These are phyloP conservation scores for Aethionema arabicum DNA, from an alignment of 345 rosid genomes.

Conservation along the genomic window DNA sequence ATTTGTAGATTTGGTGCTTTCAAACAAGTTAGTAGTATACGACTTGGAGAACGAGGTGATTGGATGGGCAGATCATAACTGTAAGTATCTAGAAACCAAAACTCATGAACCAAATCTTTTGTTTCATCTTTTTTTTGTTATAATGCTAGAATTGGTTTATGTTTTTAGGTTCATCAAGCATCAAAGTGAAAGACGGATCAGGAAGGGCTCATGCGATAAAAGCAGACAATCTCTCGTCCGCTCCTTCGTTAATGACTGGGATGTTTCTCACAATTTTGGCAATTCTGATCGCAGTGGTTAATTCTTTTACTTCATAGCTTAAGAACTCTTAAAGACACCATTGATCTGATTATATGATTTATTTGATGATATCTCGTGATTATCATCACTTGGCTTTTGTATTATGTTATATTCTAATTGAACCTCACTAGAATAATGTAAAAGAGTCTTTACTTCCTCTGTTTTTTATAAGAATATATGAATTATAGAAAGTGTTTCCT, in stretches of 20 bases:
- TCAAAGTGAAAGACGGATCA: slow-evolving; percentile 58
- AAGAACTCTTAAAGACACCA: slow-evolving; percentile 16
- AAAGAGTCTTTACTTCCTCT: too few relatives aligned
- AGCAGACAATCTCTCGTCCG: slow-evolving; percentile 50
- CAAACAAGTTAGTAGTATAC: slow-evolving; percentile 77
- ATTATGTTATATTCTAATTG: too few relatives aligned
- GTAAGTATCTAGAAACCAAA: slow-evolving; percentile 47
- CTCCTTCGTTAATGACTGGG: slow-evolving; percentile 31
- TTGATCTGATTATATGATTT: background rate
- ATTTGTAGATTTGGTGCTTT: slow-evolving; percentile 73
- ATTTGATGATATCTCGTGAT: slow-evolving; percentile 1
- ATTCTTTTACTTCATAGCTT: slow-evolving; percentile 37
- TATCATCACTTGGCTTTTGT: too few relatives aligned
- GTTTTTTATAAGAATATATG: too few relatives aligned
- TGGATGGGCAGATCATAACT: slow-evolving; percentile 86
- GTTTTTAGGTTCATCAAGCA: slow-evolving; percentile 67
- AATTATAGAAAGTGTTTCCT: too few relatives aligned
- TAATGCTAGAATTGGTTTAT: background rate
- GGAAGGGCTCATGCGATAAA: slow-evolving; percentile 48
- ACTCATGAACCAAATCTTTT: background rate
- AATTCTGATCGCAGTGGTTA: slow-evolving; percentile 37
- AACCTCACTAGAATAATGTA: too few relatives aligned
- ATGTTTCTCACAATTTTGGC: slow-evolving; percentile 36
- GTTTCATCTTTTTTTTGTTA: background rate
- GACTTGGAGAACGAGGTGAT: slow-evolving; percentile 69